Percentiles rank a stretch among this genome's conserved stretches.
Conservation (phyloP, 2,329 filamentous ascomycete species). For the Harringtonia lauricola region DNA sequence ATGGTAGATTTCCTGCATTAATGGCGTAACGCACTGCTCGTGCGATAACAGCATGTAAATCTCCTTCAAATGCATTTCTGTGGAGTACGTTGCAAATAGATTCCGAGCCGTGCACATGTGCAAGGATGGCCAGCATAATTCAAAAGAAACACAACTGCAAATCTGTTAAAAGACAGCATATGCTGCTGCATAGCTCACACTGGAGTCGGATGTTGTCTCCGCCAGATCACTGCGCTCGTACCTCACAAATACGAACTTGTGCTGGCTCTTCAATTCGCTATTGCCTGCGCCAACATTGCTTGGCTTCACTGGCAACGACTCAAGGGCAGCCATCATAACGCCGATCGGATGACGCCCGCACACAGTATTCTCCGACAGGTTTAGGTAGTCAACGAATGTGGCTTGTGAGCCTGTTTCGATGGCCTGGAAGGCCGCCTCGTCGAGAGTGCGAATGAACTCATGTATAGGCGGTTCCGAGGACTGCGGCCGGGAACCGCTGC, state of each 20-base stretch:
- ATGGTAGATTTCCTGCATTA: too few relatives aligned
- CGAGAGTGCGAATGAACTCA: conserved; percentile 72
- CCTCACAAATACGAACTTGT: conserved; percentile 62
- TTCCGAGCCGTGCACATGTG: too few relatives aligned
- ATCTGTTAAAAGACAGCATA: conserved; percentile 58
- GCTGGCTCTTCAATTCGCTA: not conserved
- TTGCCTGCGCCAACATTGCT: not conserved
- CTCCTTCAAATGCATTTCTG: too few relatives aligned
- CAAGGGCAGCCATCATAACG: conserved; percentile 79
- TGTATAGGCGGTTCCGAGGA: conserved; percentile 51
- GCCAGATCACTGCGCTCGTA: conserved; percentile 82
- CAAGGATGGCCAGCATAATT: too few relatives aligned
- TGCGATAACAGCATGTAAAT: too few relatives aligned
- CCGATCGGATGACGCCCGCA: conserved; percentile 94
- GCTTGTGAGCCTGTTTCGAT: conserved; percentile 67
- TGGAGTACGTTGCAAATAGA: too few relatives aligned
- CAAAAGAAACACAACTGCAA: not conserved
- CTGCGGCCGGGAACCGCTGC: conserved; percentile 16
- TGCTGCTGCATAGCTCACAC: conserved; percentile 91
- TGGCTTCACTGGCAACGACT: conserved; percentile 38
- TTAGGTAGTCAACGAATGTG: conserved; percentile 57
- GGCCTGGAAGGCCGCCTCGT: conserved; percentile 73
- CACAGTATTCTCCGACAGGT: conserved; percentile 75
- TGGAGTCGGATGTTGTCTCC: conserved; percentile 57
- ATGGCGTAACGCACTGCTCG: too few relatives aligned